phyloP scores from a whole-genome alignment of 176 grass and related monocot species.

The Oryza glumipatula region DNA sequence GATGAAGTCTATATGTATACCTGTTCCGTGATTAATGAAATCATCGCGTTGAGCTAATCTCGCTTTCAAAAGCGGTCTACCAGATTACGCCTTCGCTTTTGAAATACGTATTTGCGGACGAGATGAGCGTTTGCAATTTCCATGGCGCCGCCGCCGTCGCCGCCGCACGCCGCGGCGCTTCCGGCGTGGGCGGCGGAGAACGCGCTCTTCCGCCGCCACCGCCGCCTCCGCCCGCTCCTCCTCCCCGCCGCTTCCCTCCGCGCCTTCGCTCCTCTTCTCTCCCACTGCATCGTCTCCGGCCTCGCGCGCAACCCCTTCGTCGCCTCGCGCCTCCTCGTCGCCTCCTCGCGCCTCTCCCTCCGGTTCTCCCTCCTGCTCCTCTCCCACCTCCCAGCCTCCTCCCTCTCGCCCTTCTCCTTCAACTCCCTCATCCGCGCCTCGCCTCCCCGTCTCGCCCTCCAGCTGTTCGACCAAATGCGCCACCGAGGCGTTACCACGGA shows the following conservation, averaged over 20 bases:
- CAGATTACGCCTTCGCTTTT: not conserved
- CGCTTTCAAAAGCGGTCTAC: too few relatives aligned
- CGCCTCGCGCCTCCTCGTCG: slow-evolving; percentile 45
- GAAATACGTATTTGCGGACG: not conserved
- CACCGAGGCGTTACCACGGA: slow-evolving; percentile 45
- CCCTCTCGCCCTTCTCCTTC: slow-evolving; percentile 55
- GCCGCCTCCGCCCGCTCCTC: slow-evolving; percentile 45
- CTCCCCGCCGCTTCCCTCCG: slow-evolving; percentile 16
- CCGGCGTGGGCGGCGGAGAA: slow-evolving; percentile 53
- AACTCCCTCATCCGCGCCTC: slow-evolving; percentile 70
- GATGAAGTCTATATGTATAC: too few relatives aligned
- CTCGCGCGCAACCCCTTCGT: slow-evolving; percentile 65
- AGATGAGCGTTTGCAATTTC: not conserved
- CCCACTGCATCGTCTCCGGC: slow-evolving; percentile 63
- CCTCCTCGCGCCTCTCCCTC: slow-evolving; percentile 30
- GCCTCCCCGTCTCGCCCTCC: slow-evolving; percentile 30
- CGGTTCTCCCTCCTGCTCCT: slow-evolving; percentile 45
- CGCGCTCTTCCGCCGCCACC: slow-evolving; percentile 56
- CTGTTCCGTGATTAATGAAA: too few relatives aligned
- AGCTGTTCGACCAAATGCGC: slow-evolving; percentile 60
- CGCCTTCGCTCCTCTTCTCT: slow-evolving; percentile 38
- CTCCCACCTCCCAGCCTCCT: slow-evolving; percentile 39
- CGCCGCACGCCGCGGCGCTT: not conserved
- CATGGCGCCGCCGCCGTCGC: slow-evolving; percentile 18
- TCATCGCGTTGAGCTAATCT: too few relatives aligned